A percentile compares a stretch with the other conserved stretches of the same genome.
Evolutionary conservation across 352 stramenopile genomes (phyloP).

Genomic region (Peronospora belbahrii): DNA sequence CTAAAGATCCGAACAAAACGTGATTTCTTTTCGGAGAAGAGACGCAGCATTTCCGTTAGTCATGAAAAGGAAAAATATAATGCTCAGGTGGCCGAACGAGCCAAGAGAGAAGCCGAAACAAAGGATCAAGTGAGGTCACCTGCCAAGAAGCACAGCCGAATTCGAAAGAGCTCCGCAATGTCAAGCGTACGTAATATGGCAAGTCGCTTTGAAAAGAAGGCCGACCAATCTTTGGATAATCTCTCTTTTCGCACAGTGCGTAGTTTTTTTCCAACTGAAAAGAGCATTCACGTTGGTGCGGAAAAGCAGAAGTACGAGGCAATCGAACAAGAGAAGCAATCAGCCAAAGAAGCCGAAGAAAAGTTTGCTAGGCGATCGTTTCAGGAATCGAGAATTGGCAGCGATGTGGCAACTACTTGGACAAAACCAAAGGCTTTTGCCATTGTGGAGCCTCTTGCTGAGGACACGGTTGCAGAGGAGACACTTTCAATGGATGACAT

Average conservation of each 20-base stretch:
- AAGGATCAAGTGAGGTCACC: slow-evolving; percentile 16
- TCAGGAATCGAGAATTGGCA: slow-evolving; percentile 2
- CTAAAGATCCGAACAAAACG: slow-evolving; percentile 51
- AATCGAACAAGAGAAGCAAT: slow-evolving; percentile 37
- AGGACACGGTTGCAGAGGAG: slow-evolving; percentile 1
- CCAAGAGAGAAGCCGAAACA: slow-evolving; percentile 17
- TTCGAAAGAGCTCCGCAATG: slow-evolving; percentile 21
- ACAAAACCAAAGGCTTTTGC: slow-evolving; percentile 1
- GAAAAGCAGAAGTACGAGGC: slow-evolving; percentile 50
- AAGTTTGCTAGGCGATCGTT: slow-evolving; percentile 5
- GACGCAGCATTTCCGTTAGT: slow-evolving; percentile 29
- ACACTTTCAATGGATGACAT: neutral
- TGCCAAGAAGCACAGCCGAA: slow-evolving; percentile 3
- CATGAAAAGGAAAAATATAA: slow-evolving; percentile 35
- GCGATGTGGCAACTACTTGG: neutral
- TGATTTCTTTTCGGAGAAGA: slow-evolving; percentile 41
- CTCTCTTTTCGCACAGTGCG: slow-evolving; percentile 45
- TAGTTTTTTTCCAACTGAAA: slow-evolving; percentile 44
- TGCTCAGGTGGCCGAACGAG: slow-evolving; percentile 8
- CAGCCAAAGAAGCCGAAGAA: slow-evolving; percentile 21
- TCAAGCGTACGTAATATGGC: slow-evolving; percentile 39
- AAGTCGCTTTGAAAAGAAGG: slow-evolving; percentile 38
- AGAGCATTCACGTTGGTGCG: slow-evolving; percentile 36
- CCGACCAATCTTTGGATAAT: slow-evolving; percentile 37
- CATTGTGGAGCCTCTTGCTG: neutral